Conservation (phyloP, 805 yeast genomes). For the Yamadazyma kitorensis region DNA sequence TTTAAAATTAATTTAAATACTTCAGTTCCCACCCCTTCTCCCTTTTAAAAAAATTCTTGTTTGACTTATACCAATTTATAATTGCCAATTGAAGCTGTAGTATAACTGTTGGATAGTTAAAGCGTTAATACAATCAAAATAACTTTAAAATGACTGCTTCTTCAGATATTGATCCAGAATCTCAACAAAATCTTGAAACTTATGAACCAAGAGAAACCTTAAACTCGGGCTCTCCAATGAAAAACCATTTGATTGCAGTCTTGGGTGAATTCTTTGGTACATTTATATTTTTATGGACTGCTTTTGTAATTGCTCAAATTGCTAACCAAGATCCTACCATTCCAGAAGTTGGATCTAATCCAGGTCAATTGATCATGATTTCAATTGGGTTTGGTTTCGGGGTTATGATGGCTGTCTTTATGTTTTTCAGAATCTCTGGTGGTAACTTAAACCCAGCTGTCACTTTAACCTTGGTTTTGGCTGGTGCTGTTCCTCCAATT, state of each 20-base stretch:
- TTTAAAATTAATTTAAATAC: too few relatives aligned
- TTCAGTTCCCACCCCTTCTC: too few relatives aligned
- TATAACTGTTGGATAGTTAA: too few relatives aligned
- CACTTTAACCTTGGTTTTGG: conserved; percentile 66
- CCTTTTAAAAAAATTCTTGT: too few relatives aligned
- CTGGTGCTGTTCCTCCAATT: conserved; percentile 69
- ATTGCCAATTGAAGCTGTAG: too few relatives aligned
- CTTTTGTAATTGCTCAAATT: conserved; percentile 77
- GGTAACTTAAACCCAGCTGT: conserved; percentile 92
- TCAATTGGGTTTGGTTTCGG: conserved; percentile 85
- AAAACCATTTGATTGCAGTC: conserved; percentile 64
- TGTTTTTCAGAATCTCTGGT: conserved; percentile 76
- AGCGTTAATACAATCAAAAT: too few relatives aligned
- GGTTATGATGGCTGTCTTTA: conserved; percentile 69
- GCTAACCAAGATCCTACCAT: conserved; percentile 59
- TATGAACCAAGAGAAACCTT: conserved; percentile 23
- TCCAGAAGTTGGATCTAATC: conserved; percentile 47
- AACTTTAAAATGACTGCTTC: conserved; percentile 17
- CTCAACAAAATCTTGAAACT: conserved; percentile 24
- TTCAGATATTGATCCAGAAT: conserved; percentile 23
- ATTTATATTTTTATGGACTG: conserved; percentile 77
- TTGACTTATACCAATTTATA: too few relatives aligned
- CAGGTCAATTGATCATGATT: conserved; percentile 72
- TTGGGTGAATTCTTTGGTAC: conserved; percentile 86
- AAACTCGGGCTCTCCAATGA: conserved; percentile 18